phyloP scores from a whole-genome alignment of 2,329 filamentous ascomycete species.

The Neofusicoccum kwambonambiense region DNA sequence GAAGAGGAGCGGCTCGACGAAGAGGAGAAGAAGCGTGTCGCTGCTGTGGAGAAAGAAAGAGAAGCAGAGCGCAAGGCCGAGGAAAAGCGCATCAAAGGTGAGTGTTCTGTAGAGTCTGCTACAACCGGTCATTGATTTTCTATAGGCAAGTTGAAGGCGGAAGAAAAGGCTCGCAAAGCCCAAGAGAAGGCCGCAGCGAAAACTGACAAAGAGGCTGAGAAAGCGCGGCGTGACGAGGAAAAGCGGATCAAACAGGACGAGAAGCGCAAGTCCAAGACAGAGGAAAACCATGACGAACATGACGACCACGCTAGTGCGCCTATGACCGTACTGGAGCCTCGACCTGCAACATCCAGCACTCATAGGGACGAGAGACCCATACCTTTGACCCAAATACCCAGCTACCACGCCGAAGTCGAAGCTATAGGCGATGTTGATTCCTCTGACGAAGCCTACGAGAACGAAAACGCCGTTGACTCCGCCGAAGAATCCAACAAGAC shows the following conservation, averaged over 20 bases:
- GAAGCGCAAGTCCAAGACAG: conserved; percentile 49
- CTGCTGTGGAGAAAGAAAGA: conserved; percentile 55
- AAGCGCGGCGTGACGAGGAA: conserved; percentile 54
- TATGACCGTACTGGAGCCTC: not conserved
- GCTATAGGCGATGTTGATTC: conserved; percentile 13
- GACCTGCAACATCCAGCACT: conserved; percentile 11
- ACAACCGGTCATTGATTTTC: conserved; percentile 20
- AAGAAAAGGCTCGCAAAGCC: conserved; percentile 48
- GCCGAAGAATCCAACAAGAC: conserved; percentile 21
- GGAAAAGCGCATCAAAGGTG: conserved; percentile 56
- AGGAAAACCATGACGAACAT: conserved; percentile 15
- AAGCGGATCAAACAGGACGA: conserved; percentile 52
- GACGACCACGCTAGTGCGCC: not conserved
- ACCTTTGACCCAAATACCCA: not conserved
- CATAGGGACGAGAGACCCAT: conserved; percentile 1
- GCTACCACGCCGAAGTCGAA: conserved; percentile 14
- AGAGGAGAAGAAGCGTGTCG: conserved; percentile 63
- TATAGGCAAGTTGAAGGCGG: conserved; percentile 56
- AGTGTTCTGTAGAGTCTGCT: conserved; percentile 28
- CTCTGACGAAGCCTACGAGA: conserved; percentile 16
- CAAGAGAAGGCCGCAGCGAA: conserved; percentile 47
- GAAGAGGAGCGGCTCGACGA: conserved; percentile 62
- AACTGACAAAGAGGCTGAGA: conserved; percentile 42
- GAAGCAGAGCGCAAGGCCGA: conserved; percentile 46
- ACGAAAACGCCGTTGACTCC: conserved; percentile 26